Conservation (phyloP, 78 protist species). For the Dictyostelium intermedium region DNA sequence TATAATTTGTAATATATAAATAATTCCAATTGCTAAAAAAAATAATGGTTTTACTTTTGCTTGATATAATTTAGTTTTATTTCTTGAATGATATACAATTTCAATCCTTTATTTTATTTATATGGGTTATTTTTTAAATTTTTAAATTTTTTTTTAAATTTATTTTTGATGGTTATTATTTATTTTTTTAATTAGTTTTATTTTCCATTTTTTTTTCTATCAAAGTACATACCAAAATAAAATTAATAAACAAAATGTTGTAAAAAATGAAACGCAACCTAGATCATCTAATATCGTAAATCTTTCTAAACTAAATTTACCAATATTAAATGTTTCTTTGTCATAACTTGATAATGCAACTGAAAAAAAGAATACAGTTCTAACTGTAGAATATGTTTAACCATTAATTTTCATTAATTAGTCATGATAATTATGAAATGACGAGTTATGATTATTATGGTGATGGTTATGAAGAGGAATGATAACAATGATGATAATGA, state of each 20-base stretch:
- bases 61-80: slow-evolving; percentile 20
- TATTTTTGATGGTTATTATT: too few species aligned
- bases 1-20: slow-evolving; percentile 52
- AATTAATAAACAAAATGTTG: slow-evolving; percentile 61
- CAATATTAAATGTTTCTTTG: slow-evolving; percentile 33
- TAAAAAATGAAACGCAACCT: slow-evolving; percentile 53
- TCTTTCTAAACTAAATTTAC: slow-evolving; percentile 47
- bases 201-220: not conserved
- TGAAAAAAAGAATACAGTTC: slow-evolving; percentile 34
- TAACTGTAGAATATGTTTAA: too few species aligned
- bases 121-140: not conserved
- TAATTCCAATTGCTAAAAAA: not conserved
- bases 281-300: slow-evolving; percentile 55
- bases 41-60: slow-evolving; percentile 42
- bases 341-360: slow-evolving; percentile 1
- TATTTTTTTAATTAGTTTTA: too few species aligned
- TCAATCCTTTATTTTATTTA: slow-evolving; percentile 32
- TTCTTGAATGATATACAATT: slow-evolving; percentile 73
- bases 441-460: too few species aligned
- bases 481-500: too few species aligned
- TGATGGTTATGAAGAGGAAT: too few species aligned
- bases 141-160: too few species aligned
- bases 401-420: too few species aligned
- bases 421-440: too few species aligned
- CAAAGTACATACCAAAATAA: slow-evolving; percentile 41